phyloP scores from a whole-genome alignment of 1,139 yeast species.

The Pichia sp. region DNA sequence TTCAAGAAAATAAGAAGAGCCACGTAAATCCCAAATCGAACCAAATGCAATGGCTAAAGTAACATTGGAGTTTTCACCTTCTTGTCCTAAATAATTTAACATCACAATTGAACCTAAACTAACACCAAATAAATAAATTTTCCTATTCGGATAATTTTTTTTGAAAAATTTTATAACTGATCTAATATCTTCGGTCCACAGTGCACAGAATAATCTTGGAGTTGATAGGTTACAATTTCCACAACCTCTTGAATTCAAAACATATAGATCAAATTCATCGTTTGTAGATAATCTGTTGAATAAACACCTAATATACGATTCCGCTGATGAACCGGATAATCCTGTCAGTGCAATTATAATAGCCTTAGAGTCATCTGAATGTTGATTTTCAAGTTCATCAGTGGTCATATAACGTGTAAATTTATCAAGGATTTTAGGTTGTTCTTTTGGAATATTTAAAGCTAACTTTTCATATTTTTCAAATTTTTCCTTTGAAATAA shows the following conservation, averaged over 20 bases:
- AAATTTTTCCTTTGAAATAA: slow-evolving; percentile 41
- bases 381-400: slow-evolving; percentile 36
- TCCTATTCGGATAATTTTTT: slow-evolving; percentile 59
- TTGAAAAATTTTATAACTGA: slow-evolving; percentile 48
- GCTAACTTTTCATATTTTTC: slow-evolving; percentile 34
- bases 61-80: slow-evolving; percentile 47
- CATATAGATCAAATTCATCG: slow-evolving; percentile 56
- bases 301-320: slow-evolving; percentile 71
- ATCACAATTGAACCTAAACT: slow-evolving; percentile 84
- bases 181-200: slow-evolving; percentile 67
- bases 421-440: slow-evolving; percentile 59
- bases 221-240: slow-evolving; percentile 75
- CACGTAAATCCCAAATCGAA: slow-evolving; percentile 79
- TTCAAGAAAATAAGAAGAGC: slow-evolving; percentile 46
- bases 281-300: slow-evolving; percentile 33
- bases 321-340: slow-evolving; percentile 89
- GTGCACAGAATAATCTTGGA: slow-evolving; percentile 68
- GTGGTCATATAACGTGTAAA: slow-evolving; percentile 63
- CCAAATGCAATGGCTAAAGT: slow-evolving; percentile 66
- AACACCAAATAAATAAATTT: slow-evolving; percentile 72
- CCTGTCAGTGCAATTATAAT: slow-evolving; percentile 74
- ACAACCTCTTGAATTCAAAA: slow-evolving; percentile 81
- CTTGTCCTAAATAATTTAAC: slow-evolving; percentile 74
- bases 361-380: slow-evolving; percentile 41
- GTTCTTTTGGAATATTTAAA: slow-evolving; percentile 44